A percentile compares a stretch with the other conserved stretches of the same genome.
These are phyloP conservation scores for Nitzschia sp. DNA, from an alignment of 108 stramenopile species.

Conservation along the genomic window DNA sequence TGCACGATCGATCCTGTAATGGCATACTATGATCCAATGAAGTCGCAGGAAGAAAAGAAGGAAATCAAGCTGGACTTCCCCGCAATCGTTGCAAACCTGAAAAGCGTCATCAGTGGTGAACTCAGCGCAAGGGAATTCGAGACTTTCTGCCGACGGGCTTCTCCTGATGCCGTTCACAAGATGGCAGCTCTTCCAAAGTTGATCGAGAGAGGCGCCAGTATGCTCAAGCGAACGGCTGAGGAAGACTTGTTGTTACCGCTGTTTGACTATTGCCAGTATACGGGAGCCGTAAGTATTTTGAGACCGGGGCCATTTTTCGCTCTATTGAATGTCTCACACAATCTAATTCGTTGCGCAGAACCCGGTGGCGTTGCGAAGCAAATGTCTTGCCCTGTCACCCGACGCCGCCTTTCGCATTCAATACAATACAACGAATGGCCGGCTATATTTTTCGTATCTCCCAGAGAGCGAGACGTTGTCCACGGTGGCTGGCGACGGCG, in stretches of 20 bases:
- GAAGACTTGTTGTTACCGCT: slow-evolving; percentile 61
- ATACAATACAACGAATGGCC: slow-evolving; percentile 47
- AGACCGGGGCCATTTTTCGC: not conserved
- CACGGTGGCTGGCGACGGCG: slow-evolving; percentile 32
- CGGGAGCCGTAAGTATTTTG: slow-evolving; percentile 36
- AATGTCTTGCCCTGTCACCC: slow-evolving; percentile 55
- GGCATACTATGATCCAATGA: slow-evolving; percentile 39
- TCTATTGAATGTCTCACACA: no score
- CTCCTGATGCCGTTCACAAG: slow-evolving; percentile 45
- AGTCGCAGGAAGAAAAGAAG: slow-evolving; percentile 21
- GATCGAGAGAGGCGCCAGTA: slow-evolving; percentile 63
- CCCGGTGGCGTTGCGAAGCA: slow-evolving; percentile 52
- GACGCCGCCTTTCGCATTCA: slow-evolving; percentile 76
- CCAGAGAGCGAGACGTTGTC: slow-evolving; percentile 53
- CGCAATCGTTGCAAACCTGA: slow-evolving; percentile 39
- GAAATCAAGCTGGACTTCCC: slow-evolving; percentile 33
- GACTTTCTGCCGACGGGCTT: slow-evolving; percentile 48
- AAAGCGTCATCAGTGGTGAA: slow-evolving; percentile 39
- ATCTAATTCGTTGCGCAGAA: slow-evolving; percentile 50
- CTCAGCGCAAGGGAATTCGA: slow-evolving; percentile 61
- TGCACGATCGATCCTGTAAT: slow-evolving; percentile 25
- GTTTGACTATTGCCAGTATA: slow-evolving; percentile 63
- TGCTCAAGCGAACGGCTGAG: slow-evolving; percentile 47
- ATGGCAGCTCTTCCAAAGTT: slow-evolving; percentile 69
- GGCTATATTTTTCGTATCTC: slow-evolving; percentile 72